Base-by-base conservation (phyloP, 805 yeast species). In the Clavispora phyllophila region DNA sequence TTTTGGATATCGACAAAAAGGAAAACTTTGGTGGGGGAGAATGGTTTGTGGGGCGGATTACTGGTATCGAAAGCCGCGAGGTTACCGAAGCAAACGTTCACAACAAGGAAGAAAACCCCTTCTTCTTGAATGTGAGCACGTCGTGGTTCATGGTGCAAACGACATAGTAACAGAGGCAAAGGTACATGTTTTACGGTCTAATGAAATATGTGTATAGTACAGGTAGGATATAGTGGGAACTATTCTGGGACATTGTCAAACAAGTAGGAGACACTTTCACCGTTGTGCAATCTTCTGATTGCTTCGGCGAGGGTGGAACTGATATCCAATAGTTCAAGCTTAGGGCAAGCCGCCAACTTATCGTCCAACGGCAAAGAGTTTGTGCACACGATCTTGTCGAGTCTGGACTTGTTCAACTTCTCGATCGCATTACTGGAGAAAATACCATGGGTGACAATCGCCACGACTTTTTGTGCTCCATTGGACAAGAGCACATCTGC, bases 371-470 rank as follows among this genome's bases (percentile, higher is more conserved):
- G 98, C 48, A 93, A 87, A 7, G 97, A 84, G 62, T 93, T 93
- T 1, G 98, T 88, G 67, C 97, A 91, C 13, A 90, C 87, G 32
- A 93, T 84, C 55, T 74, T 76, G 29, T 79, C 73, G 46, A 91
- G 69, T 42, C 79, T 79, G 43, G 89, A 79, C 43, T 73, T 71
- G 59, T 80, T 81, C 55, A 91, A 73, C 58, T 80, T 84, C 39
- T 79, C 77, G 44, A 84, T 75, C 12, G 98, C 98, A 44, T 79
- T 74, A 31, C 95, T 95, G 22, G 93, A 82, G 57, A 91, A 82
- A 31, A 91, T 87, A 42, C 98, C 99, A 60, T 91, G 99, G 1
- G 98, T 91, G 9, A 91, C 96, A 39, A 93, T 84, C 10, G 98
- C 96, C 49, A 91, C 78, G 19, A 93, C 98, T 48, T 79, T 76